Base-by-base conservation (phyloP, 345 rosid species). In the Camelina sativa region DNA sequence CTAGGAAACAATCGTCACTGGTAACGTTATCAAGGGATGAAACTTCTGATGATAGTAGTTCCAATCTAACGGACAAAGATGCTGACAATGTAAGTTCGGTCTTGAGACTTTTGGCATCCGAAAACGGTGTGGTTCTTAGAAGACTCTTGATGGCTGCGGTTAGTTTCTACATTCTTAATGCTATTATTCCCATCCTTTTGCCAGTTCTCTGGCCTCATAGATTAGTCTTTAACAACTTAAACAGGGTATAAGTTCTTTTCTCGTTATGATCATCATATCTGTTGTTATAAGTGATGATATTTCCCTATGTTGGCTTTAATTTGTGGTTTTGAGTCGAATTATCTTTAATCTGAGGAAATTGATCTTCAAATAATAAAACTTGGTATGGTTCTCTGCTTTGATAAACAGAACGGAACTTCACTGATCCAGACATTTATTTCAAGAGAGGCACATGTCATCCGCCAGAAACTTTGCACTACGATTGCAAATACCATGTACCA, bases 71-170 rank as follows among this genome's bases (percentile, higher is more conserved):
- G 19, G 61, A 74, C 56, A 86, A 84, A 68, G 82, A 79, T 60
- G 62, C 81, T 48, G 83, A 89, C 51, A 73, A 76, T 16, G 85
- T 87, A 13, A 78, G 82, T 76, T 54, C 88, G 73, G 83, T 94
- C 50, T 48, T 89, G 80, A 85, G 61, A 78, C 91, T 94, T 78
- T 78, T 91, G 77, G 86, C 89, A 63, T 88, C 97, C 47, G 88
- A 84, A 80, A 84, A 91, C 25, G 98, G 97, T 55, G 81, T 79
- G 64, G 94, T 84, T 72, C 88, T 94, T 46, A 84, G 98, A 76
- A 88, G 88, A 75, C 94, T 93, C 75, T 65, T 94, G 72, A 83
- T 94, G 96, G 88, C 96, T 67, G 98, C 92, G 56, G 98, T 91
- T 67, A 86, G 95, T 88, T 60, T 59, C 60, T 34, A 79, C 55